Base-by-base conservation (phyloP, 768 basidiomycete genomes). In the Pleurotus tuber-regium region DNA sequence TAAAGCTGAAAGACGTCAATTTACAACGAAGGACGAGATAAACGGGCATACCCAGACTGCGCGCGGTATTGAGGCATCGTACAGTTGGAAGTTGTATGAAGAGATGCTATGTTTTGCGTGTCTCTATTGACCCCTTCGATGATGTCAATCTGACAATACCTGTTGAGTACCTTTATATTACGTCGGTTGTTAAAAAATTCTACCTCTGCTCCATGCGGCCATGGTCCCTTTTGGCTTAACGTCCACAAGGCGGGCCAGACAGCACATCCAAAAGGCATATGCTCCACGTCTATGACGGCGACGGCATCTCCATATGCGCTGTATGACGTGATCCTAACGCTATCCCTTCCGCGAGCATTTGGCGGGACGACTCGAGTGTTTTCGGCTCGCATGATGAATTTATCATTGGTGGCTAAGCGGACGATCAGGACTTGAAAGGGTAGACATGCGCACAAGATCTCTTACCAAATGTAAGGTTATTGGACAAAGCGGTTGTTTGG, bases 171-270 rank as follows among this genome's bases (percentile, higher is more conserved):
- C n/a, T n/a, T n/a, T n/a, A n/a, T n/a, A n/a, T n/a, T n/a, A n/a
- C n/a, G n/a, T n/a, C n/a, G n/a, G n/a, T n/a, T n/a, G n/a, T n/a
- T n/a, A n/a, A n/a, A n/a, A n/a, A n/a, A n/a, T n/a, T n/a, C 36
- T 38, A 75, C 80, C 82, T 66, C 82, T 4, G 82, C 82, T n/a
- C 78, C 78, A 2, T 67, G 36, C 0, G 85, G 84, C 84, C 83
- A 86, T 4, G 77, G 80, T 0, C 79, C 78, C 18, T 57, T 44
- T 51, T 61, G 41, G 55, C 79, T 80, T 52, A 77, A 50, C 29
- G 80, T 78, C 83, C 83, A 84, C 60, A 77, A 84, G 1, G 83
- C 83, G 2, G 83, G 83, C 84, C 84, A 86, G 14, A 80, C 81
- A 21, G 61, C 66, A 50, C 79, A 82, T 21, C 83, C 83, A 50